Evolutionary conservation across 1,139 yeast genomes (phyloP), one percentile per base, ranked within the genome.

Genomic region (Debaryomyces psychrophilus): DNA sequence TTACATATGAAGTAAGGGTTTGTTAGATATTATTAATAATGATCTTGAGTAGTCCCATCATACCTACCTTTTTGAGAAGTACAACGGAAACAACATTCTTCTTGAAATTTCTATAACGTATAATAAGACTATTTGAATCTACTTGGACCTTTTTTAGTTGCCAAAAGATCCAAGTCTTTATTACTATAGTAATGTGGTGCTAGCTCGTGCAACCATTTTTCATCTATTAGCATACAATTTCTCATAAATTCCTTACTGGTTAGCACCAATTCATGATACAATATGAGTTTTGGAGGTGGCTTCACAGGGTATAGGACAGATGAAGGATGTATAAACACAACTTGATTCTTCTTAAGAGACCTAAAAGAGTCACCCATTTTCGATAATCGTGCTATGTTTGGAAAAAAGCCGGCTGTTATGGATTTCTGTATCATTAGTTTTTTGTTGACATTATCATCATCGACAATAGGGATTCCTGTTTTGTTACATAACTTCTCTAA

Each of bases 221-320:
- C 82, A 39, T 83, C 79, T 4, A 93, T 71, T 0, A 86, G 81
- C 76, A 90, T 77, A 60, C 96, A 88, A 54, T 87, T 90, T 46
- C 97, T 70, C 89, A 93, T 88, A 62, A 82, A 93, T 68, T 92
- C 98, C 62, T 85, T 88, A 40, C 89, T 81, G 0, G 99, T 93
- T 31, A 88, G 69, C 36, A 93, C 93, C 57, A 93, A 71, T 58
- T 92, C 97, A 58, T 90, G 88, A 62, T 90, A 93, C 20, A 93
- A 65, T 2, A 93, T 63, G 59, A 82, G 72, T 55, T 80, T 83
- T 5, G 93, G 82, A 0, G 90, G 89, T 3, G 89, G 96, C 50
- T 80, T 82, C 12, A 75, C 70, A 6, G 77, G 73, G 56, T 75
- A 77, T 37, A 90, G 54, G 0, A 80, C 77, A 1, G 93, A 85